A percentile compares a stretch with the other conserved stretches of the same genome.
Conservation (phyloP, 2,329 filamentous ascomycete genomes). For the Fusarium sp. region DNA sequence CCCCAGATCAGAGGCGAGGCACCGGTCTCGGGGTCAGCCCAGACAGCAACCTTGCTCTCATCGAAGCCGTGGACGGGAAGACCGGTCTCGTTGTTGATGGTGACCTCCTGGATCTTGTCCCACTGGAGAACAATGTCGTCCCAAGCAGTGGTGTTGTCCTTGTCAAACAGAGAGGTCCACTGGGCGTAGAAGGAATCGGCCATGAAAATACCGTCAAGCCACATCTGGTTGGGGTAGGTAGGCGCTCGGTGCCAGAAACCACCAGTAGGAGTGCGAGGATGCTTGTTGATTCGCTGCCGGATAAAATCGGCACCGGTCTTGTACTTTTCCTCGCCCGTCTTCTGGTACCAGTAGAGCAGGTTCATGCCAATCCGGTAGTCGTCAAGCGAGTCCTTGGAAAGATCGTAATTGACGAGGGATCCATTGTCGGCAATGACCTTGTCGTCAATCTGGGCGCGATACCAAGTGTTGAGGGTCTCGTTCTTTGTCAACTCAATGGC, state of each 20-base stretch:
- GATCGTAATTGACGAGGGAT: constrained; percentile 62
- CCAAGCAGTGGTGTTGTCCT: constrained; percentile 58
- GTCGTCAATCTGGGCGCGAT: constrained; percentile 62
- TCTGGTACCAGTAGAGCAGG: constrained; percentile 65
- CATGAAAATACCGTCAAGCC: constrained; percentile 71
- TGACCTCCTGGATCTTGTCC: constrained; percentile 61
- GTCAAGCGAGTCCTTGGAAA: constrained; percentile 65
- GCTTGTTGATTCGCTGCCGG: constrained; percentile 62
- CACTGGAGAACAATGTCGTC: constrained; percentile 63
- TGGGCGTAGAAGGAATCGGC: constrained; percentile 61
- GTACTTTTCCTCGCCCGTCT: constrained; percentile 64
- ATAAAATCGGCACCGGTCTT: constrained; percentile 64
- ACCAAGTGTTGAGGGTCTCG: constrained; percentile 60
- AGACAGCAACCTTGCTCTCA: constrained; percentile 61
- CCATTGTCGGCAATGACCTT: constrained; percentile 60
- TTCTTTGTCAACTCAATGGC: constrained; percentile 60
- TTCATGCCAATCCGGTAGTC: constrained; percentile 69
- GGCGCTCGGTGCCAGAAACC: constrained; percentile 69
- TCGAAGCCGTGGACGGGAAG: constrained; percentile 71
- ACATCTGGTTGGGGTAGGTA: constrained; percentile 69
- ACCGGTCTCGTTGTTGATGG: constrained; percentile 54
- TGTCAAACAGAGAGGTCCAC: constrained; percentile 58
- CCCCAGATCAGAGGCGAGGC: constrained; percentile 69
- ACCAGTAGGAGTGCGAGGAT: constrained; percentile 65
- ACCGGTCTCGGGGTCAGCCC: constrained; percentile 67